phyloP scores from a whole-genome alignment of 2,329 filamentous ascomycete species.

The Calonectria crousiana region DNA sequence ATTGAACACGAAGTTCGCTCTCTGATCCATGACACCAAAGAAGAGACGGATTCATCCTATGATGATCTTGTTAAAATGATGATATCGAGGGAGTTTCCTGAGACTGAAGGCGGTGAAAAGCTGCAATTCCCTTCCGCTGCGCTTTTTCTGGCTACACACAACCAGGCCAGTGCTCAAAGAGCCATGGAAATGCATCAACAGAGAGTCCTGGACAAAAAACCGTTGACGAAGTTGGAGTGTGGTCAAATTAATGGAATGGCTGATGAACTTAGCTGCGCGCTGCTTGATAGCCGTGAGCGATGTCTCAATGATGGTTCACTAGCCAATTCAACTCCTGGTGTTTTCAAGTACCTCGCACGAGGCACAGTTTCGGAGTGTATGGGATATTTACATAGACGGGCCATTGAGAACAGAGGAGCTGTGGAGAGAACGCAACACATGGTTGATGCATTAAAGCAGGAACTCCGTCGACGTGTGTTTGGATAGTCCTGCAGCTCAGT shows the following conservation, averaged over 20 bases:
- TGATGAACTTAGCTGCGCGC: constrained; percentile 63
- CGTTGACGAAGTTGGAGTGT: constrained; percentile 53
- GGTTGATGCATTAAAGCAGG: constrained; percentile 9
- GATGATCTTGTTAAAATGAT: constrained; percentile 59
- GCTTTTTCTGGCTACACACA: constrained; percentile 66
- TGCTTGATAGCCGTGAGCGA: constrained; percentile 51
- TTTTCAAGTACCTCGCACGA: constrained; percentile 52
- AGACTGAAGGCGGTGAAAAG: constrained; percentile 12
- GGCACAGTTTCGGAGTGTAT: constrained; percentile 51
- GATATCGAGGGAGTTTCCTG: constrained; percentile 49
- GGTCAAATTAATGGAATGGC: constrained; percentile 69
- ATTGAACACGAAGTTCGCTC: constrained; percentile 59
- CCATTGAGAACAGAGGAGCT: constrained; percentile 51
- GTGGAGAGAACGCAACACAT: constrained; percentile 38
- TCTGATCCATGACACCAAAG: constrained; percentile 62
- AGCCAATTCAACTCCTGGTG: constrained; percentile 26
- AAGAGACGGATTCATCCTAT: constrained; percentile 63
- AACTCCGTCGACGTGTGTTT: not conserved
- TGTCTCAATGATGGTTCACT: not conserved
- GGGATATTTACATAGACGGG: constrained; percentile 48
- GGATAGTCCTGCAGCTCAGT: not conserved
- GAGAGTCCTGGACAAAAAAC: constrained; percentile 47
- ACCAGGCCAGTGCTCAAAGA: constrained; percentile 52
- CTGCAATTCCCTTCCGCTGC: constrained; percentile 55
- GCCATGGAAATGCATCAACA: constrained; percentile 56